Evolutionary conservation across 257 asterid species (phyloP).

Genomic region (Petunia axillaris): DNA sequence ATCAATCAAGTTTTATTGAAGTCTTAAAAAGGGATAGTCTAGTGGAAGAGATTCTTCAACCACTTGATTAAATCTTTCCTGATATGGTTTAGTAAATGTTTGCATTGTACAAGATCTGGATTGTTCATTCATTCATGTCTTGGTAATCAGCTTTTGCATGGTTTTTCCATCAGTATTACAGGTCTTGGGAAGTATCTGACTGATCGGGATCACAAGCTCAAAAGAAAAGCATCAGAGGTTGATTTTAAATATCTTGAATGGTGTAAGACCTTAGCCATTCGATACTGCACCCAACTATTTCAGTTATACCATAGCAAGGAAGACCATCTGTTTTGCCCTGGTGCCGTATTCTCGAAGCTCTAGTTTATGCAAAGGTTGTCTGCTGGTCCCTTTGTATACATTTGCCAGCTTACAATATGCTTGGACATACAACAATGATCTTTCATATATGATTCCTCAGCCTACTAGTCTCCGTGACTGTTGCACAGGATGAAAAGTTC

Average conservation of each 20-base stretch:
- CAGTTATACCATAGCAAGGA: not conserved
- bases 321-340: not conserved
- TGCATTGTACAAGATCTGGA: no score
- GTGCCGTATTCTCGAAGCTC: not conserved
- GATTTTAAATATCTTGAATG: not conserved
- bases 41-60: no score
- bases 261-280: not conserved
- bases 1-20: no score
- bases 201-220: not conserved
- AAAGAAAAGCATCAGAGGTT: not conserved
- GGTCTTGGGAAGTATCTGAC: constrained; percentile 8
- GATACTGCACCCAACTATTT: not conserved
- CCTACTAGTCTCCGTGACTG: no score
- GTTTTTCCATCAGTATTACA: not conserved
- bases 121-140: not conserved
- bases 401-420: not conserved
- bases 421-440: no score
- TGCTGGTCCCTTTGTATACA: not conserved
- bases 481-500: not conserved
- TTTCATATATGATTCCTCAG: no score
- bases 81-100: no score
- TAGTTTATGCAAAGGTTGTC: not conserved
- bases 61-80: no score
- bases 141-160: not conserved
- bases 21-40: no score